Percentiles rank a stretch among this genome's conserved stretches.
phyloP scores from a whole-genome alignment of 345 rosid genomes.

The Cardamine occulta region DNA sequence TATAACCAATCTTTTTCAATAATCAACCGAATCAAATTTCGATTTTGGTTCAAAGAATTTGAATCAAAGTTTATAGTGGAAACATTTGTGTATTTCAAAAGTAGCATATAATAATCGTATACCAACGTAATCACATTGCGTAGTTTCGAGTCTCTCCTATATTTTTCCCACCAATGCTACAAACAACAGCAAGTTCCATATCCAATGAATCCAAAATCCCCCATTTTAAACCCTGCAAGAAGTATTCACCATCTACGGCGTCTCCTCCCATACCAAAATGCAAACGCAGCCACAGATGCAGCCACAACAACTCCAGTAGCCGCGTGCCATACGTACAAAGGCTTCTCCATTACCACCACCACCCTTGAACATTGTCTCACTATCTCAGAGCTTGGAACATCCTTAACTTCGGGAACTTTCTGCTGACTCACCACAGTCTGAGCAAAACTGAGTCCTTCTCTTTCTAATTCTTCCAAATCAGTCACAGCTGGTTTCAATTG shows the following conservation, averaged over 20 bases:
- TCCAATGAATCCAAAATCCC: conserved; percentile 22
- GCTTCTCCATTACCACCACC: conserved; percentile 56
- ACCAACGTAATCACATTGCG: conserved; percentile 41
- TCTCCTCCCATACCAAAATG: conserved; percentile 87
- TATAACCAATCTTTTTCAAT: too few relatives aligned
- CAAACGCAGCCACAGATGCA: conserved; percentile 83
- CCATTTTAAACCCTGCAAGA: background rate
- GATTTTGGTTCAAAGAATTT: background rate
- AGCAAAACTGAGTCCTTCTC: conserved; percentile 71
- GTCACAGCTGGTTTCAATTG: conserved; percentile 59
- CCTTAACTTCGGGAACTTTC: conserved; percentile 38
- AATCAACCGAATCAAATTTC: too few relatives aligned
- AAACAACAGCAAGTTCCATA: conserved; percentile 38
- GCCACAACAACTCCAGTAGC: conserved; percentile 77
- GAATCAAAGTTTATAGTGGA: conserved; percentile 13
- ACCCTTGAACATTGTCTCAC: conserved; percentile 40
- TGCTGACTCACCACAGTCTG: conserved; percentile 52
- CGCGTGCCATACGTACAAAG: conserved; percentile 66
- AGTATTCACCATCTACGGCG: conserved; percentile 76
- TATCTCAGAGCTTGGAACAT: conserved; percentile 27
- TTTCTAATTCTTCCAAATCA: conserved; percentile 63
- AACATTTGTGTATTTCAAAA: conserved; percentile 21
- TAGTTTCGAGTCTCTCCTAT: conserved; percentile 27
- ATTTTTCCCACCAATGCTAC: conserved; percentile 45
- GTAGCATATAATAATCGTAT: conserved; percentile 37